Evolutionary conservation across 1,139 yeast species (phyloP), one percentile per base, ranked within the genome.

Genomic region (Yueomyces sp.): DNA sequence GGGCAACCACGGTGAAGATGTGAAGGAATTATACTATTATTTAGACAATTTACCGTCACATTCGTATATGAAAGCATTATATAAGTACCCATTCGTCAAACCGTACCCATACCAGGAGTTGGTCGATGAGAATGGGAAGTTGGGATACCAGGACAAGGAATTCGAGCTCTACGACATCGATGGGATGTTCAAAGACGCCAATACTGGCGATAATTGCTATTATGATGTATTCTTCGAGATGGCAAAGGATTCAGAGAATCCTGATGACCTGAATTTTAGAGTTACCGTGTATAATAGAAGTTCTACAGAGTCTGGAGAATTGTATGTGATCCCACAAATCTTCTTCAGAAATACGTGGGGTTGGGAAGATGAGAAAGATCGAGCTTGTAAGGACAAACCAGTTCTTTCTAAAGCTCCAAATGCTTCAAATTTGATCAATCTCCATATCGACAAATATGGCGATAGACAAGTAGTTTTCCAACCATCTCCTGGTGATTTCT

Each of bases 1-100:
- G 59, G 95, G 95, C 4, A 89, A 89, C 60, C 97, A 89, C 60
- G 97, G 97, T 44, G 97, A 89, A 59, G 97, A 89, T 61, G 95
- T 85, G 48, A 85, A 85, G 65, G 87, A 85, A 62, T 73, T 85
- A 59, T 89, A 85, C 62, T 82, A 76, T 59, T 83, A 85, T 54
- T 70, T 89, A 49, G 97, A 89, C 64, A 87, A 86, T 62, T 82
- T 95, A 3, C 97, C 97, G 4, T 75, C 95, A 8, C 97, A 89
- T 63, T 80, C 95, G 36, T 89, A 87, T 67, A 84, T 86, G 86
- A 87, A 89, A 67, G 86, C 82, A 54, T 70, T 86, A 48, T 89
- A 89, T 73, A 89, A 89, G 68, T 89, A 89, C 59, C 96, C 97
- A 26, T 95, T 86, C 52, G 68, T 70, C 39, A 76, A 77, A 63